Evolutionary conservation across 2,329 filamentous ascomycete genomes (phyloP), one percentile per base, ranked within the genome.

Genomic region (Ophiostoma piceae): DNA sequence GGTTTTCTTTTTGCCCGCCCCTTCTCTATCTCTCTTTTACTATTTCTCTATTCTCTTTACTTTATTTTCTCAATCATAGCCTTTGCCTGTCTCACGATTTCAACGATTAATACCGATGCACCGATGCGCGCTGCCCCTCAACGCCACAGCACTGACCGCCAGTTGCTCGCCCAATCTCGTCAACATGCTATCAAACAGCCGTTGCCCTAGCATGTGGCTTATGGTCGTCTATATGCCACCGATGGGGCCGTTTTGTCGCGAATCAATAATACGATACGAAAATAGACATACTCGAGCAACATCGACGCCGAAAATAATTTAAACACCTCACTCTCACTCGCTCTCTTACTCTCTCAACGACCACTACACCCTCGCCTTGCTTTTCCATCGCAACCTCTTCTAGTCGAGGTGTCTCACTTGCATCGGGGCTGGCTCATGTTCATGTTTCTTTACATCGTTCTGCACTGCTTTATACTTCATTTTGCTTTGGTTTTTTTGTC

Each of bases 351-450:
- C 54, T 14, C 57, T 35, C 62, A 19, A 32, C 32, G 16, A 39
- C 19, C 2, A 22, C 62, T n/a, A 26, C 19, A n/a, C 9, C 12
- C 37, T 41, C 12, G 11, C 37, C 16, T 47, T 29, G 12, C 39
- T 19, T 66, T 47, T 19, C 65, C 22, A 32, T 6, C 65, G 65
- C 39, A 41, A 22, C 65, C 22, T 41, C 22, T 43, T n/a, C 5
- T 47, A 47, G 65, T 32, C 26, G 9, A 66, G 39, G 37, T 22
- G 16, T 47, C 47, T 47, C 43, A 16, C 65, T 64, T 67, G 68
- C 68, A 62, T 66, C 47, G 67, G 66, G 57, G 39, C 60, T 64
- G 69, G 65, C 69, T 68, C 9, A 66, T 68, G 70, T 65, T 54
- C 41, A 54, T 37, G 57, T 29, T 37, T 35, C n/a, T 68, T 47